Evolutionary conservation across 2,329 filamentous ascomycete genomes (phyloP).

Genomic region (Fusarium sp.): DNA sequence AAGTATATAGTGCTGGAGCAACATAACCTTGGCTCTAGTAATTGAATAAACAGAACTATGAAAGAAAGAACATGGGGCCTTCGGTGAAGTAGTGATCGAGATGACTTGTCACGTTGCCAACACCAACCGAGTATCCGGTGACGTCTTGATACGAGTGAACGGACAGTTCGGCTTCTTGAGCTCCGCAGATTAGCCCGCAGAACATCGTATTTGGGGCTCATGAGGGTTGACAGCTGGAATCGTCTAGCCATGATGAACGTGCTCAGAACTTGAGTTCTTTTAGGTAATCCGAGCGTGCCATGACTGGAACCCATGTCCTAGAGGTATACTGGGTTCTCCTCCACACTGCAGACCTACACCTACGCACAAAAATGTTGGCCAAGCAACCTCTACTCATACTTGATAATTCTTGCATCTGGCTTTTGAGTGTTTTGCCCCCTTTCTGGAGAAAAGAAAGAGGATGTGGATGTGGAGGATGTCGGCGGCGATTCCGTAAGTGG

Average conservation of each 20-base stretch:
- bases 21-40: conserved; percentile 32
- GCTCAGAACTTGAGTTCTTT: neutral
- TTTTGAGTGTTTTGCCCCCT: neutral
- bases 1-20: conserved; percentile 35
- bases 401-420: neutral
- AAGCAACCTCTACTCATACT: neutral
- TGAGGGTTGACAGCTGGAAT: neutral
- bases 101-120: neutral
- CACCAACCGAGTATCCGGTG: neutral
- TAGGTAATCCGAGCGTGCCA: neutral
- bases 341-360: neutral
- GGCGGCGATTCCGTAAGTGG: neutral
- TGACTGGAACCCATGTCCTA: neutral
- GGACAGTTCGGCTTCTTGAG: neutral
- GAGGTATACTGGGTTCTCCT: neutral
- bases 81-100: neutral
- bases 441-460: neutral
- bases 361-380: neutral
- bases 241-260: neutral
- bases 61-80: conserved; percentile 3
- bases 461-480: neutral
- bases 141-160: neutral
- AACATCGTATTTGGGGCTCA: neutral
- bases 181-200: neutral
- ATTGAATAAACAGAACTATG: conserved; percentile 27